Percentiles rank a stretch among this genome's conserved stretches.
Evolutionary conservation across 148 eudicot genomes (phyloP).

Genomic region (Cornus suecica): DNA sequence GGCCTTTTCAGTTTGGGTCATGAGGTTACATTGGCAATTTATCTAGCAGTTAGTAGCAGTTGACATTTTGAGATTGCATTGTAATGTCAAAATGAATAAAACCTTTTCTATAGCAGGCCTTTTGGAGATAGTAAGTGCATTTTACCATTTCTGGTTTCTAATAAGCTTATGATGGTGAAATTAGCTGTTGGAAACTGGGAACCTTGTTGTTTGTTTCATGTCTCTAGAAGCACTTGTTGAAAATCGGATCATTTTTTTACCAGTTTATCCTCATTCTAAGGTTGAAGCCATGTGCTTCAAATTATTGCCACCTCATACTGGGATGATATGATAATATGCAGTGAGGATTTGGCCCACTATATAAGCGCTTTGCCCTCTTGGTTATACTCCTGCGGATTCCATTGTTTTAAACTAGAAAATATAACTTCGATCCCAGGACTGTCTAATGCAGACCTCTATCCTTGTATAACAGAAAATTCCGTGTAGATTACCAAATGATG

Average conservation of each 20-base stretch:
- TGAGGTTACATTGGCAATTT: background rate
- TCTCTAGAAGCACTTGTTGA: background rate
- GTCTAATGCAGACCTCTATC: slow-evolving; percentile 28
- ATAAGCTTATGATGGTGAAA: background rate
- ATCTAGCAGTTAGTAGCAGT: background rate
- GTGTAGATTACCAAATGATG: slow-evolving; percentile 19
- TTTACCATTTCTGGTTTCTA: background rate
- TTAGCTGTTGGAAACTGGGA: background rate
- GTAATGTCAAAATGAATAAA: background rate
- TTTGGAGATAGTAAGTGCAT: background rate
- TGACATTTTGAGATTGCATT: background rate
- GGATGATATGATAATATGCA: background rate
- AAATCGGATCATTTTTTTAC: background rate
- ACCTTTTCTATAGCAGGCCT: slow-evolving; percentile 7
- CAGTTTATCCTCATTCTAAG: background rate
- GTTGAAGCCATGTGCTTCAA: background rate
- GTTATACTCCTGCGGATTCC: background rate
- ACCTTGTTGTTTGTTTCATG: background rate
- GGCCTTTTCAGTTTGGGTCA: background rate
- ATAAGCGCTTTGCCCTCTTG: background rate
- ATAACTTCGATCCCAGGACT: background rate
- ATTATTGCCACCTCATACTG: background rate
- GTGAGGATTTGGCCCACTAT: background rate
- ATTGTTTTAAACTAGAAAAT: background rate
- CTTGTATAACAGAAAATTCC: slow-evolving; percentile 18